A percentile compares a stretch with the other conserved stretches of the same genome.
phyloP scores from a whole-genome alignment of 164 flowering plant genomes.

The Houttuynia cordata region DNA sequence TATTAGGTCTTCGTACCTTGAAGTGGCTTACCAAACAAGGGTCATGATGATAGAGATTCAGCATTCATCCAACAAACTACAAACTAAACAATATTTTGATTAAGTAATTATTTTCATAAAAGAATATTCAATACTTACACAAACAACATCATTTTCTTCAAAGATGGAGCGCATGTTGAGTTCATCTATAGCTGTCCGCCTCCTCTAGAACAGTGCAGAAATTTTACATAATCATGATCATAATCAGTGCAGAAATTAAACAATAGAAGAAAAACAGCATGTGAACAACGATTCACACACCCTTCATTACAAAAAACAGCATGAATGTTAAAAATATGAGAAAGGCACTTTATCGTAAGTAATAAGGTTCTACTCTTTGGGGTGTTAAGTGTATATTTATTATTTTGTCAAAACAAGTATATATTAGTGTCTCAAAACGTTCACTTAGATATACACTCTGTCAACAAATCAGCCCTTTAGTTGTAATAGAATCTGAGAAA shows the following conservation, averaged over 20 bases:
- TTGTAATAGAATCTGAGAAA: no score
- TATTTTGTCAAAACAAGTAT: no score
- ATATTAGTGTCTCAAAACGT: no score
- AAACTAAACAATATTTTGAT: no score
- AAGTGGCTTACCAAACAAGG: background rate
- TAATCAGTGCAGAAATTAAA: no score
- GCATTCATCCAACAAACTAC: background rate
- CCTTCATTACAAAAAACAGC: no score
- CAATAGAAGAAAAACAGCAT: background rate
- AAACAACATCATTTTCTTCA: constrained; percentile 84
- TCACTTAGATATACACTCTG: no score
- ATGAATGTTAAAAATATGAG: no score
- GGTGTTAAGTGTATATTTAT: background rate
- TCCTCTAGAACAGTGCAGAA: constrained; percentile 44
- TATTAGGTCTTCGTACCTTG: background rate
- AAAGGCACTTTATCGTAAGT: background rate
- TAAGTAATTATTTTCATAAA: background rate
- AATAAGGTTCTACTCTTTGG: background rate
- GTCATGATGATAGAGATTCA: background rate
- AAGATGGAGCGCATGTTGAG: constrained; percentile 95
- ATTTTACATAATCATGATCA: no score
- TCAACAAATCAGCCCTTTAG: no score
- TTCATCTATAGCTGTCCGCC: constrained; percentile 89
- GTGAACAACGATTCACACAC: background rate
- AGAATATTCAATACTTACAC: constrained; percentile 46